Conservation (phyloP, 352 stramenopile genomes). For the Phytophthora ohioensis region DNA sequence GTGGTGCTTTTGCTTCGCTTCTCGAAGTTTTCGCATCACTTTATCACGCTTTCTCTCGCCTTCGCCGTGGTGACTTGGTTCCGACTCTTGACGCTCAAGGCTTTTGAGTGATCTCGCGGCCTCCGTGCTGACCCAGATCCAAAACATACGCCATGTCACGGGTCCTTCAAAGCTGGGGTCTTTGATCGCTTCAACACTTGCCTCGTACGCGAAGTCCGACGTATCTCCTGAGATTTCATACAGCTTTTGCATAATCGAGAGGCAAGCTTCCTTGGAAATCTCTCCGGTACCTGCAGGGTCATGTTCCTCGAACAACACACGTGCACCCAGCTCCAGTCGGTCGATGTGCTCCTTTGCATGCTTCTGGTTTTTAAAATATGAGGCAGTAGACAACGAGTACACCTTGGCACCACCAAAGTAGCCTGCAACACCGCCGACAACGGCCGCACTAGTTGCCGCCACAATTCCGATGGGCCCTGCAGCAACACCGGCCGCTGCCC, state of each 20-base stretch:
- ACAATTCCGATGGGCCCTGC: conserved; percentile 76
- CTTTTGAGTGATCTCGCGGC: conserved; percentile 70
- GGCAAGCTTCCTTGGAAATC: conserved; percentile 78
- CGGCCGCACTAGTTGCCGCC: conserved; percentile 73
- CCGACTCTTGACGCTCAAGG: conserved; percentile 45
- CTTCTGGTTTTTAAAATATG: conserved; percentile 79
- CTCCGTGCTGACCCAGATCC: conserved; percentile 85
- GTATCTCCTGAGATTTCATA: conserved; percentile 74
- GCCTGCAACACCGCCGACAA: conserved; percentile 80
- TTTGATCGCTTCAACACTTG: conserved; percentile 63
- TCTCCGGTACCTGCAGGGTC: conserved; percentile 60
- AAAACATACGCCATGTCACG: conserved; percentile 85
- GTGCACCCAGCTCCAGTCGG: conserved; percentile 74
- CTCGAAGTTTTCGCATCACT: conserved; percentile 27
- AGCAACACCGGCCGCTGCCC: conserved; percentile 78
- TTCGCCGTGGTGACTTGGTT: conserved; percentile 12
- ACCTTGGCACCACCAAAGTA: conserved; percentile 83
- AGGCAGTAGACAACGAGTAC: conserved; percentile 73
- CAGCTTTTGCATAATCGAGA: conserved; percentile 78
- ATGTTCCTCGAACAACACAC: conserved; percentile 88
- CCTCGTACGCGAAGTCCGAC: conserved; percentile 69
- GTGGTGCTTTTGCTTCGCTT: conserved; percentile 38
- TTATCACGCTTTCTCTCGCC: conserved; percentile 36
- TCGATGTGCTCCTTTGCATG: conserved; percentile 87
- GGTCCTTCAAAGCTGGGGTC: conserved; percentile 66